Evolutionary conservation across 805 yeast genomes (phyloP).

Genomic region (Candida bentonensis): DNA sequence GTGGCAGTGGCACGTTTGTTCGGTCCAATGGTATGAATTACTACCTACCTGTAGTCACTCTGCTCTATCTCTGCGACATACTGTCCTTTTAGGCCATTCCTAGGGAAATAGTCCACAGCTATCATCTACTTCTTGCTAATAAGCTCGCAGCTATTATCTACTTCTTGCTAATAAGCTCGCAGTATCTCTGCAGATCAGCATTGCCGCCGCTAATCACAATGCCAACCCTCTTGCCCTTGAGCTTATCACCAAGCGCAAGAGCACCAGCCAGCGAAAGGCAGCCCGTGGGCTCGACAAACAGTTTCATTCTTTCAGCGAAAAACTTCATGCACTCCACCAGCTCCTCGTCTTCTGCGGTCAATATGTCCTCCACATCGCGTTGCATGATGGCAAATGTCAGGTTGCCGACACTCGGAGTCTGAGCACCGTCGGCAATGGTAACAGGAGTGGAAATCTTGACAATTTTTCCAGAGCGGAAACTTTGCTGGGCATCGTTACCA

Average conservation of each 20-base stretch:
- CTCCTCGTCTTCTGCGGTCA: slow-evolving; percentile 12
- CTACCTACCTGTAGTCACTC: no score
- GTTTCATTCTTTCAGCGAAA: slow-evolving; percentile 13
- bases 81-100: no score
- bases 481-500: slow-evolving; percentile 13
- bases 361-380: slow-evolving; percentile 10
- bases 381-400: slow-evolving; percentile 11
- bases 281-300: slow-evolving; percentile 14
- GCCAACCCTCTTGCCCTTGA: slow-evolving; percentile 6
- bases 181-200: slow-evolving; percentile 6
- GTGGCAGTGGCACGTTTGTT: no score
- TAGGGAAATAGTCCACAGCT: no score
- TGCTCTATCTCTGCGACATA: no score
- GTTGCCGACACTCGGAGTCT: slow-evolving; percentile 13
- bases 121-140: no score
- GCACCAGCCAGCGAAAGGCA: slow-evolving; percentile 12
- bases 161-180: slow-evolving; percentile 3
- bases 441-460: slow-evolving; percentile 9
- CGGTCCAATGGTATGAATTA: no score
- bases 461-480: slow-evolving; percentile 9
- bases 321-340: slow-evolving; percentile 9
- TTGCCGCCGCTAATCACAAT: slow-evolving; percentile 8
- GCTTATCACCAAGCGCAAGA: slow-evolving; percentile 4
- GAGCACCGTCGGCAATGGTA: slow-evolving; percentile 15
- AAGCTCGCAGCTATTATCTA: no score